Evolutionary conservation across 2,329 filamentous ascomycete species (phyloP).

Genomic region (Aspergillus vadensis): DNA sequence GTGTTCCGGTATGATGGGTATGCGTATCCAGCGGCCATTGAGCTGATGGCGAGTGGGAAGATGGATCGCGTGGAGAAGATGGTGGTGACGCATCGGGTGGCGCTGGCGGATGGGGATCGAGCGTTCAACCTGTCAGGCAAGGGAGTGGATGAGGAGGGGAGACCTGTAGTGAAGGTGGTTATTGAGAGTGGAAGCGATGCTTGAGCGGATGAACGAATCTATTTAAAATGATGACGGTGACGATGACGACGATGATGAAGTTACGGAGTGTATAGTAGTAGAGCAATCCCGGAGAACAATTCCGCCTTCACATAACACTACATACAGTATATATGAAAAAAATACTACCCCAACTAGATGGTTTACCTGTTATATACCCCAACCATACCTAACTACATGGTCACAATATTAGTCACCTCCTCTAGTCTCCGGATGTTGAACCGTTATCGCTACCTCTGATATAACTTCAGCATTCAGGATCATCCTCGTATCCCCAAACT

Average conservation of each 20-base stretch:
- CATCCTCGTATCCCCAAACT: no score
- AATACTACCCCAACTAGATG: no score
- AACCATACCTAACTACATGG: no score
- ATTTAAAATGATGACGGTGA: neutral
- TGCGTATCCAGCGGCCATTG: slow-evolving; percentile 58
- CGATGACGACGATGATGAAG: neutral
- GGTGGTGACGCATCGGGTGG: slow-evolving; percentile 57
- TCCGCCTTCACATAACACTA: neutral
- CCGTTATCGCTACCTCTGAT: no score
- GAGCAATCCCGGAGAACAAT: neutral
- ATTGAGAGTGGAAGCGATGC: slow-evolving; percentile 33
- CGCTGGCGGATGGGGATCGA: slow-evolving; percentile 51
- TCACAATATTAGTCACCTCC: no score
- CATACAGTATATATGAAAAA: neutral
- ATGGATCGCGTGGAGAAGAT: slow-evolving; percentile 52
- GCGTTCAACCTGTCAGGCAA: slow-evolving; percentile 55
- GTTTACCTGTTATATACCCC: no score
- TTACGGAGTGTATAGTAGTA: neutral
- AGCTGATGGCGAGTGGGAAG: slow-evolving; percentile 53
- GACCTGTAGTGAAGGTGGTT: slow-evolving; percentile 57
- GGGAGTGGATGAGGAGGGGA: slow-evolving; percentile 54
- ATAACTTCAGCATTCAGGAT: no score
- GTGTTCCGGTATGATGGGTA: slow-evolving; percentile 58
- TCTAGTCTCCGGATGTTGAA: no score
- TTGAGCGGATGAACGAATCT: neutral